Conservation (phyloP, 805 yeast genomes). For the Blastobotrys americana region DNA sequence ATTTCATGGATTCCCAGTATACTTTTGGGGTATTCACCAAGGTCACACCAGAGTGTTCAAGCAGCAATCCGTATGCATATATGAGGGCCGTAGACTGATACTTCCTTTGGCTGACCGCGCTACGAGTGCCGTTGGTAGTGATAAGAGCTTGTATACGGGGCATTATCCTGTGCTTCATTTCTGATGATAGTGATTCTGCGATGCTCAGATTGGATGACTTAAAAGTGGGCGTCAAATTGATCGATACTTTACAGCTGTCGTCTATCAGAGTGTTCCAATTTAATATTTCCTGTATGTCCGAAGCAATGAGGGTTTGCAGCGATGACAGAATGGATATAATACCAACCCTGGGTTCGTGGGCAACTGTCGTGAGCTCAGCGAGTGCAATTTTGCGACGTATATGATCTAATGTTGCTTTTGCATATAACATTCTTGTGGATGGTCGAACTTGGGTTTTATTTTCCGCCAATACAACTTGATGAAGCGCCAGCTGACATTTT, state of each 20-base stretch:
- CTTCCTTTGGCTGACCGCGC: neutral
- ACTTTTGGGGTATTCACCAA: neutral
- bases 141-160: too few relatives aligned
- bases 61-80: neutral
- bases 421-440: neutral
- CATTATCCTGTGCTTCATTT: too few relatives aligned
- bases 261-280: too few relatives aligned
- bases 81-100: neutral
- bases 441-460: neutral
- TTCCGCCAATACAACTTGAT: neutral
- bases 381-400: neutral
- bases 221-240: too few relatives aligned
- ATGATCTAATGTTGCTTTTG: neutral
- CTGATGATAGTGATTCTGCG: too few relatives aligned
- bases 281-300: too few relatives aligned
- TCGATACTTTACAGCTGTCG: too few relatives aligned
- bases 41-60: neutral
- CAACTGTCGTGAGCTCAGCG: too few relatives aligned
- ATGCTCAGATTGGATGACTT: too few relatives aligned
- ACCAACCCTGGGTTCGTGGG: too few relatives aligned
- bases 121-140: neutral
- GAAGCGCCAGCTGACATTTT: neutral
- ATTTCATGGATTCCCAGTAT: neutral
- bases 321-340: too few relatives aligned
- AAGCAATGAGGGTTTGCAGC: too few relatives aligned